Conservation (phyloP, 306 rosid genomes). For the Prinsepia uniflora region DNA sequence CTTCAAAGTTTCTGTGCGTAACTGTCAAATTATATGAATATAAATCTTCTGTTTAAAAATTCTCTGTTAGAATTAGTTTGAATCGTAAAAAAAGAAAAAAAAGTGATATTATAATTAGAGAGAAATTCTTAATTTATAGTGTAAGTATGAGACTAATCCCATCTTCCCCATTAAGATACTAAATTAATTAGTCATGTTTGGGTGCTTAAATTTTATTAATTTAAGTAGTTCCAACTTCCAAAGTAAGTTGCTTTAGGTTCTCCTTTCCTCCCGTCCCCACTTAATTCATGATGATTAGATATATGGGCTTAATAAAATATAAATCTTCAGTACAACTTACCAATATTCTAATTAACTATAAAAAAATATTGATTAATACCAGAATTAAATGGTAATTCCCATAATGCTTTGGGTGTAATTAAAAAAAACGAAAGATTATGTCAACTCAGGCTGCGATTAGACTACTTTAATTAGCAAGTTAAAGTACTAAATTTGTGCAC, state of each 20-base stretch:
- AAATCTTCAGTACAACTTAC: conserved; percentile 26
- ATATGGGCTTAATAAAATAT: conserved; percentile 32
- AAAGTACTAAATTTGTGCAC: conserved; percentile 40
- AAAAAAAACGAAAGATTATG: conserved; percentile 33
- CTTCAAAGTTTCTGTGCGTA: not conserved
- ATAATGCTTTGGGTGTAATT: conserved; percentile 42
- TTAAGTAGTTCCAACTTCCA: conserved; percentile 43
- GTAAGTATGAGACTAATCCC: not conserved
- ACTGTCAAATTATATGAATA: no score
- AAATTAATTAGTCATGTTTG: conserved; percentile 24
- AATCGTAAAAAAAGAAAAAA: no score
- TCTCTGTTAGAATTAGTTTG: no score
- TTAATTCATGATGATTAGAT: conserved; percentile 43
- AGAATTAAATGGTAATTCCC: conserved; percentile 27
- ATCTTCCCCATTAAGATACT: conserved; percentile 21
- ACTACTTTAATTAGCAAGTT: conserved; percentile 17
- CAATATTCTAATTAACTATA: conserved; percentile 15
- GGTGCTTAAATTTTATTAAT: conserved; percentile 31
- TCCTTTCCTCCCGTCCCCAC: conserved; percentile 41
- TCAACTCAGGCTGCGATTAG: conserved; percentile 39
- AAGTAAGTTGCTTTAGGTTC: conserved; percentile 32
- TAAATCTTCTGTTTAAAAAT: no score
- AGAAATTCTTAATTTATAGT: no score
- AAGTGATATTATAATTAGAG: no score
- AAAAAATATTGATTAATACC: not conserved